Conservation (phyloP, 2,329 filamentous ascomycete species). For the Calonectria pauciramosa region DNA sequence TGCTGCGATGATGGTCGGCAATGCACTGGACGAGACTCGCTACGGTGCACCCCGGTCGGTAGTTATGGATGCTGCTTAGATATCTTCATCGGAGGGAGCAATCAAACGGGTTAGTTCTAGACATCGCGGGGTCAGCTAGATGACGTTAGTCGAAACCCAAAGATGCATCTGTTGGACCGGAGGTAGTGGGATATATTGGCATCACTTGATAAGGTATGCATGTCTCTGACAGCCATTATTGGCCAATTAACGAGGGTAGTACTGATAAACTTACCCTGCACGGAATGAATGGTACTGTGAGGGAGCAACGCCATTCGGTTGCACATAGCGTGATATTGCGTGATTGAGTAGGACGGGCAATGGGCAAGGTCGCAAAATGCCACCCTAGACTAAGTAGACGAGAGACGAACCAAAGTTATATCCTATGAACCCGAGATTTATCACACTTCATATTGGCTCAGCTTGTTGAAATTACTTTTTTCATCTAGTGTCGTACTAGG, state of each 20-base stretch:
- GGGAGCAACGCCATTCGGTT: conserved; percentile 4
- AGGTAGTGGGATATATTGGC: not conserved
- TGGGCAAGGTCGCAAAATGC: not conserved
- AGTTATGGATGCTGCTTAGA: not conserved
- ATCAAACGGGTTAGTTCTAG: not conserved
- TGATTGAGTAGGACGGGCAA: not conserved
- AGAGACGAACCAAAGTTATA: not conserved
- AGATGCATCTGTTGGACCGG: conserved; percentile 1
- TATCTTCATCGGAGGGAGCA: not conserved
- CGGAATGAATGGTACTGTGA: not conserved
- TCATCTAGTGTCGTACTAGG: not conserved
- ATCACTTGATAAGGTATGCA: not conserved
- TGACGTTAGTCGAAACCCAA: conserved; percentile 6
- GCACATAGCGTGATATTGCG: conserved; percentile 17
- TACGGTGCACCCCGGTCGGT: not conserved
- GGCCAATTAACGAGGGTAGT: not conserved
- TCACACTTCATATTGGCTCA: not conserved
- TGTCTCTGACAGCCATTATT: not conserved
- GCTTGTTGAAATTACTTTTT: not conserved
- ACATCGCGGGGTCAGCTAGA: conserved; percentile 4
- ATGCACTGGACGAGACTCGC: not conserved
- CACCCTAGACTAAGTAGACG: not conserved
- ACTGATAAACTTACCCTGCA: not conserved
- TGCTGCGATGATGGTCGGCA: not conserved
- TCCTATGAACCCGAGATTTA: no score